These are phyloP conservation scores for Pyrus betulifolia DNA, from an alignment of 306 rosid species.

Conservation along the genomic window DNA sequence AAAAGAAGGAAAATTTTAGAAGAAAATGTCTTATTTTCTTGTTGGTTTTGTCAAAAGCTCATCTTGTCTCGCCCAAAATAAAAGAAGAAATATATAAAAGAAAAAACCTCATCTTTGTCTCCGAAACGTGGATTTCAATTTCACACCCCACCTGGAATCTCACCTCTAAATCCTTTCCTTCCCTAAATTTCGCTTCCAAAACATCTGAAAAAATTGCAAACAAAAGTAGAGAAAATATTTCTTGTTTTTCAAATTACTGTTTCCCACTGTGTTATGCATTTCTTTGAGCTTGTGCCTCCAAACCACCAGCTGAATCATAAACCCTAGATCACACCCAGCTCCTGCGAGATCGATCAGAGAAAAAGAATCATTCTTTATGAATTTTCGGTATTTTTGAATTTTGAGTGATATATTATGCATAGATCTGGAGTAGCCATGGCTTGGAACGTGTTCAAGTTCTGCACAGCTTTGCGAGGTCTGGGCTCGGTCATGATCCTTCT, in stretches of 20 bases:
- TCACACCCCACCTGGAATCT: not conserved
- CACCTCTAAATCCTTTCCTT: slow-evolving; percentile 1
- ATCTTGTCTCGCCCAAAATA: not conserved
- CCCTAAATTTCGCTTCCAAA: not conserved
- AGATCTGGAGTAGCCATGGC: slow-evolving; percentile 99
- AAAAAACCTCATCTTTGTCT: not conserved
- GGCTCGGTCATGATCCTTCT: slow-evolving; percentile 96
- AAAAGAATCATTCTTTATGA: not conserved
- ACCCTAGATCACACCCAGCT: slow-evolving; percentile 1
- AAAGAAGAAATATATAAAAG: not conserved
- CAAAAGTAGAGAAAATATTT: not conserved
- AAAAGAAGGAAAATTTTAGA: not conserved
- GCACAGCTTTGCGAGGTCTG: slow-evolving; percentile 88
- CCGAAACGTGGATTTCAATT: slow-evolving; percentile 10
- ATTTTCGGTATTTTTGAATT: not conserved
- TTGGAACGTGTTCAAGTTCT: slow-evolving; percentile 99
- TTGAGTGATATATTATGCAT: slow-evolving; percentile 43
- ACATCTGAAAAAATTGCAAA: not conserved
- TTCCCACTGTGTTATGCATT: not conserved
- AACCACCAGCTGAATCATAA: slow-evolving; percentile 1
- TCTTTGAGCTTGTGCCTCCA: not conserved
- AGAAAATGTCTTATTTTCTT: not conserved
- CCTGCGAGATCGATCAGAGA: not conserved
- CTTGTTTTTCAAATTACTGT: not conserved
- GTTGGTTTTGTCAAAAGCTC: not conserved